phyloP scores from a whole-genome alignment of 345 rosid genomes.

The Fremontodendron californicum region DNA sequence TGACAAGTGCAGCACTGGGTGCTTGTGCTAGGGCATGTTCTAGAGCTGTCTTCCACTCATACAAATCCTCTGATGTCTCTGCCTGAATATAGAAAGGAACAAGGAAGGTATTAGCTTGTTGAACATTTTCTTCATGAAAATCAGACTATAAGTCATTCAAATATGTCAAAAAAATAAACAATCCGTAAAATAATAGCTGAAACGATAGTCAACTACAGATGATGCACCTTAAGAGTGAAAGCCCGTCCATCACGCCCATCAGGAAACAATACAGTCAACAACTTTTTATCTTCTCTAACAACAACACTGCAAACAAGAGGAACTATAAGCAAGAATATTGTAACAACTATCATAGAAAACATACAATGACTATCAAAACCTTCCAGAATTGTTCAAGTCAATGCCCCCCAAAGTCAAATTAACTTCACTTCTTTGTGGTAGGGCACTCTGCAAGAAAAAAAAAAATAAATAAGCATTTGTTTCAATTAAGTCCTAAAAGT shows the following conservation, averaged over 20 bases:
- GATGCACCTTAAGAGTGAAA: slow-evolving; percentile 89
- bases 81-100: slow-evolving; percentile 48
- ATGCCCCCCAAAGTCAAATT: slow-evolving; percentile 94
- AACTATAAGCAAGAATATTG: slow-evolving; percentile 21
- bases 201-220: slow-evolving; percentile 13
- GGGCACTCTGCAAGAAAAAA: slow-evolving; percentile 68
- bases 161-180: background rate
- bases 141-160: background rate
- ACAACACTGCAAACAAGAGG: slow-evolving; percentile 66
- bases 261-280: slow-evolving; percentile 92
- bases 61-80: slow-evolving; percentile 89
- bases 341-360: slow-evolving; percentile 12
- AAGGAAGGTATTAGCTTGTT: slow-evolving; percentile 6
- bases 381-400: slow-evolving; percentile 95
- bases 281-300: slow-evolving; percentile 92
- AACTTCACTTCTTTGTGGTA: slow-evolving; percentile 92
- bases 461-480: slow-evolving; percentile 14
- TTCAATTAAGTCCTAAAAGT: background rate
- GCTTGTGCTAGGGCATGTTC: slow-evolving; percentile 94
- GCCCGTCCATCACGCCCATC: slow-evolving; percentile 99
- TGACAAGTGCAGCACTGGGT: slow-evolving; percentile 92
- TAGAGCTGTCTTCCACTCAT: slow-evolving; percentile 91
- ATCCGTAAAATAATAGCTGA: background rate
- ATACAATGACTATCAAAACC: slow-evolving; percentile 41
- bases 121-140: slow-evolving; percentile 5